Evolutionary conservation across 192 early-diverging fungal genomes (phyloP).

Genomic region (Phycomyces blakesleeanus): DNA sequence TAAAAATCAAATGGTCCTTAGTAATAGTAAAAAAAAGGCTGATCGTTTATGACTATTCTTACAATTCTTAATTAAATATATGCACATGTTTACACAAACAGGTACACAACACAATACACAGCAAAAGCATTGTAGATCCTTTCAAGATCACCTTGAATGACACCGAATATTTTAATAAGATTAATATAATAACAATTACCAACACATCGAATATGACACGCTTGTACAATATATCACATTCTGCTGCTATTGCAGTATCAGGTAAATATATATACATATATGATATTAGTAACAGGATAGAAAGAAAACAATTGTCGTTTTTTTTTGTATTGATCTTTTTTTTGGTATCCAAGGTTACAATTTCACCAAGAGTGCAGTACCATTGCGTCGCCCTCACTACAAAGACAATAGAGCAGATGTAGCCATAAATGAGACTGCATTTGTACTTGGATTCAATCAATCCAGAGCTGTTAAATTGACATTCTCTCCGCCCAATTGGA

Average conservation of each 20-base stretch:
- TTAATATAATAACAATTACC: conserved; percentile 29
- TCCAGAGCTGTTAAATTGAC: not conserved
- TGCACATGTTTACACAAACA: too few species aligned
- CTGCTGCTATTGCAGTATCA: conserved; percentile 29
- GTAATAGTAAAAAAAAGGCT: conserved; percentile 31
- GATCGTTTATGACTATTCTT: too few species aligned
- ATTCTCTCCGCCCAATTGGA: conserved; percentile 5
- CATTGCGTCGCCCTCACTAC: not conserved
- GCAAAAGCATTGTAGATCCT: conserved; percentile 31
- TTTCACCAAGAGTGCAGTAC: conserved; percentile 22
- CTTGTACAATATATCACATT: conserved; percentile 25
- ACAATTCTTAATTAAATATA: too few species aligned
- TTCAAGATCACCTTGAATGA: conserved; percentile 43
- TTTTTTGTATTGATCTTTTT: too few species aligned
- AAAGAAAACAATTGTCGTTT: too few species aligned
- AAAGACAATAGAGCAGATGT: not conserved
- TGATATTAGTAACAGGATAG: too few species aligned
- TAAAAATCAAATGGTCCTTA: conserved; percentile 1
- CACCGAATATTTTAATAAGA: conserved; percentile 29
- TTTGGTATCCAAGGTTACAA: too few species aligned
- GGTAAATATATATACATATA: too few species aligned
- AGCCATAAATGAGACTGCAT: not conserved
- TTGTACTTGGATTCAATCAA: not conserved
- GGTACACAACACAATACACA: conserved; percentile 37
- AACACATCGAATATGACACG: conserved; percentile 34